Percentiles rank a stretch among this genome's conserved stretches.
These are phyloP conservation scores for Trichoderma afroharzianum DNA, from an alignment of 2,329 filamentous ascomycete species.

Conservation along the genomic window DNA sequence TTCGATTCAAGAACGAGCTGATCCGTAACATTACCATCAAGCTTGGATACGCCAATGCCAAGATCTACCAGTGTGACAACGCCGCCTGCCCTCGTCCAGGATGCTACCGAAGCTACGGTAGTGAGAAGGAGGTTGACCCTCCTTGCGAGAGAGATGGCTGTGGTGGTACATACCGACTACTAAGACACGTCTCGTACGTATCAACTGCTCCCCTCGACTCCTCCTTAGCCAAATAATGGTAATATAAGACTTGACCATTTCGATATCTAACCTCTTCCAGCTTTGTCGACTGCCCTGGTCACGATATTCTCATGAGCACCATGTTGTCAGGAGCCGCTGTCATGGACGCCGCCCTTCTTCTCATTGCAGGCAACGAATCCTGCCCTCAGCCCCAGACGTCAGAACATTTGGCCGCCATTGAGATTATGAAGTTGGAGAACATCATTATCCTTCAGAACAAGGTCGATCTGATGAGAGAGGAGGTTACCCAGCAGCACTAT, in stretches of 20 bases:
- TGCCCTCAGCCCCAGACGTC: slow-evolving; percentile 98
- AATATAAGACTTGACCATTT: neutral
- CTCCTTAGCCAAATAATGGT: neutral
- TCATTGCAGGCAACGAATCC: slow-evolving; percentile 97
- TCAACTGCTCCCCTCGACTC: neutral
- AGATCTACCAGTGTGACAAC: slow-evolving; percentile 99
- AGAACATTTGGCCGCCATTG: slow-evolving; percentile 96
- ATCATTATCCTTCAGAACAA: slow-evolving; percentile 99
- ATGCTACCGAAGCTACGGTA: slow-evolving; percentile 97
- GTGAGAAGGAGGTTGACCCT: slow-evolving; percentile 97
- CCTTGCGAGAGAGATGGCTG: slow-evolving; percentile 94
- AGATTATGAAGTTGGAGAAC: slow-evolving; percentile 99
- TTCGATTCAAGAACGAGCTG: slow-evolving; percentile 99
- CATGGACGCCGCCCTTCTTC: slow-evolving; percentile 95
- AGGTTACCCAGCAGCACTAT: slow-evolving; percentile 89
- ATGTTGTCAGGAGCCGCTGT: slow-evolving; percentile 99
- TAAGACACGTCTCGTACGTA: slow-evolving; percentile 88
- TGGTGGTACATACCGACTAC: slow-evolving; percentile 76
- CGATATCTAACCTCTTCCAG: slow-evolving; percentile 39
- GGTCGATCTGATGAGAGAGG: slow-evolving; percentile 96
- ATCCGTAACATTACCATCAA: slow-evolving; percentile 99
- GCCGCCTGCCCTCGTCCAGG: slow-evolving; percentile 84
- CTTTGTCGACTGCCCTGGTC: slow-evolving; percentile 97
- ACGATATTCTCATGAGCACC: slow-evolving; percentile 99
- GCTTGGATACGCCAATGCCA: slow-evolving; percentile 98